Percentiles rank a stretch among this genome's conserved stretches.
Conservation (phyloP, 2,329 filamentous ascomycete genomes). For the Orbilia ellipsospora region DNA sequence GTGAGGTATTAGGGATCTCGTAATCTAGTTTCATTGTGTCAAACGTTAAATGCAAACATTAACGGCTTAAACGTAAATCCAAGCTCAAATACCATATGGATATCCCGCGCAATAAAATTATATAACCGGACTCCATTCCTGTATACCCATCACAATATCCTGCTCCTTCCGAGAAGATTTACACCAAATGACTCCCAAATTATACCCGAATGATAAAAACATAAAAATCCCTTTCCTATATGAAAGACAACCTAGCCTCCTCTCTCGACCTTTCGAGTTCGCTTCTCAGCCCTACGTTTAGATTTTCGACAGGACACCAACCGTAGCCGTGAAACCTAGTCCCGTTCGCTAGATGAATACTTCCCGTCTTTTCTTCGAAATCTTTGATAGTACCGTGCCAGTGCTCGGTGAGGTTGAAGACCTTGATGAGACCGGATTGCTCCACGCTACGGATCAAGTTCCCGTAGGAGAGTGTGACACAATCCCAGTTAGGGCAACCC, state of each 20-base stretch:
- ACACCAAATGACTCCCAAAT: too few relatives aligned
- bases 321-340: slow-evolving; percentile 53
- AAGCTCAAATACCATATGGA: too few relatives aligned
- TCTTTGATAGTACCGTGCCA: slow-evolving; percentile 51
- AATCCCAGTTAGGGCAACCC: slow-evolving; percentile 50
- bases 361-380: slow-evolving; percentile 41
- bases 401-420: slow-evolving; percentile 32
- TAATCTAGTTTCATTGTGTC: too few relatives aligned
- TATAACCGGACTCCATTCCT: too few relatives aligned
- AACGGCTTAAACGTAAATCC: too few relatives aligned
- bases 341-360: slow-evolving; percentile 38
- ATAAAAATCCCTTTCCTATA: too few relatives aligned
- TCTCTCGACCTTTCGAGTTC: slow-evolving; percentile 22
- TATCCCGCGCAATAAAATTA: too few relatives aligned
- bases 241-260: not conserved
- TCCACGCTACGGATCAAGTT: slow-evolving; percentile 45
- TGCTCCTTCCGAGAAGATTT: too few relatives aligned
- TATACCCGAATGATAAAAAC: too few relatives aligned
- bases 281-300: slow-evolving; percentile 34
- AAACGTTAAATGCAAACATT: too few relatives aligned
- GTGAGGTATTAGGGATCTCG: not conserved
- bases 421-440: slow-evolving; percentile 39
- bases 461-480: slow-evolving; percentile 47
- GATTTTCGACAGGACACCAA: slow-evolving; percentile 50
- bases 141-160: too few relatives aligned